Percentiles rank a stretch among this genome's conserved stretches.
Conservation (phyloP, 2,329 filamentous ascomycete species). For the Fusarium mangiferae region DNA sequence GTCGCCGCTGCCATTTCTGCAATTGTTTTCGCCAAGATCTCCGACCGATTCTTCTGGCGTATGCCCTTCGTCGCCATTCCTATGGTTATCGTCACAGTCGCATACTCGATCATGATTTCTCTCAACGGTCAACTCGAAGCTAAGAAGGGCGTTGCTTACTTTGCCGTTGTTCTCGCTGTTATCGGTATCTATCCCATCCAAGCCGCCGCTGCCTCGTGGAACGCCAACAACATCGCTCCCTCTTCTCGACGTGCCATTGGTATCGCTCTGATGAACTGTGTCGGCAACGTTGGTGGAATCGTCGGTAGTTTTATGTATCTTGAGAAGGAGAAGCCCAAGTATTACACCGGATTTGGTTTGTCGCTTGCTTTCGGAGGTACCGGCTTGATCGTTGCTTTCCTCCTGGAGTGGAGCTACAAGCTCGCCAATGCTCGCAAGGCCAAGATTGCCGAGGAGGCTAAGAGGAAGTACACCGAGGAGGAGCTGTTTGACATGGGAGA, state of each 20-base stretch:
- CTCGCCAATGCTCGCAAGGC: constrained; percentile 43
- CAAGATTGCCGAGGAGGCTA: constrained; percentile 43
- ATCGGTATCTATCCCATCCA: constrained; percentile 39
- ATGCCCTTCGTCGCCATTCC: constrained; percentile 41
- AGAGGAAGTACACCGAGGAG: constrained; percentile 44
- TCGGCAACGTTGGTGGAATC: constrained; percentile 46
- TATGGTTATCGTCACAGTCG: constrained; percentile 32
- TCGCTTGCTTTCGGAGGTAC: constrained; percentile 46
- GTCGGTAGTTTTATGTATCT: constrained; percentile 46
- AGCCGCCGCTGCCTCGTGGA: constrained; percentile 38
- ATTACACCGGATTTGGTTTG: constrained; percentile 56
- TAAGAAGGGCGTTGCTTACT: constrained; percentile 37
- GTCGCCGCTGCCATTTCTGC: constrained; percentile 72
- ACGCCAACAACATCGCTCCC: constrained; percentile 40
- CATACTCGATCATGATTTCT: constrained; percentile 38
- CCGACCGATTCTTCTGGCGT: constrained; percentile 66
- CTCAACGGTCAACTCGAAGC: constrained; percentile 28
- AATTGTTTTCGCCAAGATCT: constrained; percentile 70
- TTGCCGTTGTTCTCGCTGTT: constrained; percentile 33
- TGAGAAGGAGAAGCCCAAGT: constrained; percentile 56
- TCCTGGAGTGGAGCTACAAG: constrained; percentile 49
- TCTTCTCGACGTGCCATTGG: constrained; percentile 48
- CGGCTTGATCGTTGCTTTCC: constrained; percentile 44
- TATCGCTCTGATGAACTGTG: constrained; percentile 45
- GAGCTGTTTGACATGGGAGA: constrained; percentile 49